Percentiles rank a stretch among this genome's conserved stretches.
phyloP scores from a whole-genome alignment of 148 eudicot genomes.

The Tetragonia tetragonoides region DNA sequence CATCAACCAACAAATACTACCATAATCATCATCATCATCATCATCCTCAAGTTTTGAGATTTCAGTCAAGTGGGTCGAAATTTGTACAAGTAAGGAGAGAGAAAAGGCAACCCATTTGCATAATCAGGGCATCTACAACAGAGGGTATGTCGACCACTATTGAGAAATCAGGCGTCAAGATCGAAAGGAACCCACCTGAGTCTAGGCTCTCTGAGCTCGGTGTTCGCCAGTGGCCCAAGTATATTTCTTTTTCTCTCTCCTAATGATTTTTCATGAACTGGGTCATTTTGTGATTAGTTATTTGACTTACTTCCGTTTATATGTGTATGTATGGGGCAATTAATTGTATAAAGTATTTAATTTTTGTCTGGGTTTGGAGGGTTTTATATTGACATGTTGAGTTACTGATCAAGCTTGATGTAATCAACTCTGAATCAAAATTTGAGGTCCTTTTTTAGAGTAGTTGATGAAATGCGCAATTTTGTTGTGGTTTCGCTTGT shows the following conservation, averaged over 20 bases:
- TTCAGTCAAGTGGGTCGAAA: constrained; percentile 18
- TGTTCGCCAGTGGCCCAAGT: constrained; percentile 65
- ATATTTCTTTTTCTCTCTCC: constrained; percentile 15
- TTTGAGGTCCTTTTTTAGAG: not conserved
- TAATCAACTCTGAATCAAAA: not conserved
- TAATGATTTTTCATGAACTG: not conserved
- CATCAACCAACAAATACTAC: constrained; percentile 19
- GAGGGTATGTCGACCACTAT: constrained; percentile 36
- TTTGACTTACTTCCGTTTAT: not conserved
- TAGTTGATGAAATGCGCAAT: not conserved
- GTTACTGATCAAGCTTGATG: constrained; percentile 11
- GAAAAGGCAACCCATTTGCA: constrained; percentile 18
- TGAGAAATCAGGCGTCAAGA: constrained; percentile 54
- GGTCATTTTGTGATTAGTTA: not conserved
- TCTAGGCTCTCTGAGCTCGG: constrained; percentile 58
- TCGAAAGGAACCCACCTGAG: constrained; percentile 55
- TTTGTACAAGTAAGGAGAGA: not conserved
- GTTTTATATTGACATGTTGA: not conserved
- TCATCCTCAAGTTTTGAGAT: constrained; percentile 1
- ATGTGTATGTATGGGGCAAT: not conserved
- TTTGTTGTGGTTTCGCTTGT: not conserved
- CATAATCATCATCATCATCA: not conserved
- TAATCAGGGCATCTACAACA: constrained; percentile 25
- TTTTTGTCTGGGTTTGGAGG: not conserved
- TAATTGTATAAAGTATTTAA: not conserved